Base-by-base conservation (phyloP, 2,329 filamentous ascomycete species). In the Calonectria leucothoes region DNA sequence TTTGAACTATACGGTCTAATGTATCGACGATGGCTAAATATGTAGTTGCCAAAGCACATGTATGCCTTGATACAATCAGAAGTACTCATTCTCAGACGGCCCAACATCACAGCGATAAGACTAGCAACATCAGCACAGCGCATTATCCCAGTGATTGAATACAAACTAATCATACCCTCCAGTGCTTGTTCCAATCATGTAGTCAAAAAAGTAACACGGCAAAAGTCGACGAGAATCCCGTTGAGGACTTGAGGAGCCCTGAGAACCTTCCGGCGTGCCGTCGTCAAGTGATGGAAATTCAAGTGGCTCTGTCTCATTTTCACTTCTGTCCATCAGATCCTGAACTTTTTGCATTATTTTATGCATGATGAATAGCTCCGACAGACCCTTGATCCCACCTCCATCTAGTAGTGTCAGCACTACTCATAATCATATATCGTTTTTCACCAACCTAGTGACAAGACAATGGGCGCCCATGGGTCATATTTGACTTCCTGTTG, bases 131-230 rank as follows among this genome's bases (percentile, higher is more conserved):
- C 15, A 66, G 3, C 8, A 4, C 14, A 3, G 2, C 15, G 2
- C 17, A 14, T 15, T 10, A 20, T 29, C 14, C 6, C 29, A 4
- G 8, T 10, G 37, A 4, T 29, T 27, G 5, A 29, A 27, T 52
- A n/a, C 27, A 8, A 29, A 37, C 20, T 35, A 15, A 5, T 10
- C 45, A 52, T 66, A 66, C 63, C 63, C 63, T 39, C 63, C 63
- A 11, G 45, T 66, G 10, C 63, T 66, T 25, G 63, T 52, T 1
- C 63, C 63, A 3, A 66, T 33, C 63, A 66, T 66, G 5, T 66
- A 66, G 33, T 66, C 63, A 20, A 66, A 66, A 15, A 66, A 66
- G 23, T 66, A 66, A 15, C 63, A 66, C 1, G 63, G 63, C 37
- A 66, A 27, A 11, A 66, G 51, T 20, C 5, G 15, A 6, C 29